Percentiles rank a stretch among this genome's conserved stretches.
Evolutionary conservation across 768 basidiomycete genomes (phyloP).

Genomic region (Lactarius psammicola): DNA sequence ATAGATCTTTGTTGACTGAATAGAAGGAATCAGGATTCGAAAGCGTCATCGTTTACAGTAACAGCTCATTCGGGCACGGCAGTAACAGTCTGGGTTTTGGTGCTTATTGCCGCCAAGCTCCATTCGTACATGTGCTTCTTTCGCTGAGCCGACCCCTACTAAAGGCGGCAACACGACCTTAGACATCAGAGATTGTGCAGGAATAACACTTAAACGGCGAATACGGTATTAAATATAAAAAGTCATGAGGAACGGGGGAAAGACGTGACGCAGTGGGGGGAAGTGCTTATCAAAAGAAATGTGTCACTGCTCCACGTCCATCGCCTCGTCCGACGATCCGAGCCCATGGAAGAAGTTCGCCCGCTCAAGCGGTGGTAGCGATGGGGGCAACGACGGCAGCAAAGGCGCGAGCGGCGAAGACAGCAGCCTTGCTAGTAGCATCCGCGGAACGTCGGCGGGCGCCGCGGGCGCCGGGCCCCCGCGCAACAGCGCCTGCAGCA

Average conservation of each 20-base stretch:
- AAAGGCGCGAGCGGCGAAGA: background rate
- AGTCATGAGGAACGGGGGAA: too few species aligned
- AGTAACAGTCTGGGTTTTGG: too few species aligned
- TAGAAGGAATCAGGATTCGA: background rate
- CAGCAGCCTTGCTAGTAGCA: background rate
- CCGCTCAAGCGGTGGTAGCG: background rate
- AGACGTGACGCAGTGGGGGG: background rate
- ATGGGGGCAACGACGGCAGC: background rate
- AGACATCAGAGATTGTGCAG: background rate
- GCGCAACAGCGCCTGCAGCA: slow-evolving; percentile 15
- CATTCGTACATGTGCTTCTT: background rate
- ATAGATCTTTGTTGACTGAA: background rate
- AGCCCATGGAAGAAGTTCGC: background rate
- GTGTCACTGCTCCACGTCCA: slow-evolving; percentile 21
- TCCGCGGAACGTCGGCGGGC: background rate
- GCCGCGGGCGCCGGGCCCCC: slow-evolving; percentile 1
- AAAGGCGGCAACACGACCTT: background rate
- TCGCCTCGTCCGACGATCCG: slow-evolving; percentile 14
- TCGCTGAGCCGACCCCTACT: background rate
- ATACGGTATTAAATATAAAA: background rate
- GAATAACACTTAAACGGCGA: background rate
- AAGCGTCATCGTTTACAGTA: background rate
- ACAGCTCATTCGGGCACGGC: too few species aligned
- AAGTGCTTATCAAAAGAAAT: background rate
- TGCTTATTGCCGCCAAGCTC: background rate